phyloP scores from a whole-genome alignment of 805 yeast genomes.

The Saturnispora diversa region DNA sequence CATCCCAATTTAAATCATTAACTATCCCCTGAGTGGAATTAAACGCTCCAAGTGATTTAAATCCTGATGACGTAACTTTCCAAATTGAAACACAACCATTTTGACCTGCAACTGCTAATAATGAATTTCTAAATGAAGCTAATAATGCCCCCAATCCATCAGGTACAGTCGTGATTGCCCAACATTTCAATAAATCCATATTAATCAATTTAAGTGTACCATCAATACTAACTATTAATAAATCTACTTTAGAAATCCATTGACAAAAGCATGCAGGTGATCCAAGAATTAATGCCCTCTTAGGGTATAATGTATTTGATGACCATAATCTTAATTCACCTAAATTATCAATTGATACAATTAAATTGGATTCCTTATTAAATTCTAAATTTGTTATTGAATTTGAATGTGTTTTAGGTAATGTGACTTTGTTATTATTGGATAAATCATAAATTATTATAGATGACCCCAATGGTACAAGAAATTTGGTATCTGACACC shows the following conservation, averaged over 20 bases:
- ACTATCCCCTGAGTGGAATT: neutral
- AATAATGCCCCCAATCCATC: slow-evolving; percentile 6
- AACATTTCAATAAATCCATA: neutral
- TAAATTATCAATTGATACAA: slow-evolving; percentile 3
- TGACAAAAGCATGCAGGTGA: neutral
- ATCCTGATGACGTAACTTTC: neutral
- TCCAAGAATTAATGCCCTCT: neutral
- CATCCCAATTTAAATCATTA: slow-evolving; percentile 1
- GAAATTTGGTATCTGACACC: slow-evolving; percentile 63
- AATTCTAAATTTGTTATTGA: slow-evolving; percentile 2
- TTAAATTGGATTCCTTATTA: neutral
- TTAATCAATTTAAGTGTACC: slow-evolving; percentile 5
- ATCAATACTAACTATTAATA: slow-evolving; percentile 6
- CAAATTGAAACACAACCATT: slow-evolving; percentile 3
- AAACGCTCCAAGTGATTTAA: slow-evolving; percentile 4
- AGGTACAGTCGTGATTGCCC: slow-evolving; percentile 3
- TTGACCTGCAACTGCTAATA: slow-evolving; percentile 1
- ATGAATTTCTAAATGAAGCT: neutral
- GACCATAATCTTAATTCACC: slow-evolving; percentile 8
- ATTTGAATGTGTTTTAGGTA: slow-evolving; percentile 1
- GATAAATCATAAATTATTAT: slow-evolving; percentile 1
- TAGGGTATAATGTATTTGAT: neutral
- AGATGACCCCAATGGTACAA: slow-evolving; percentile 39
- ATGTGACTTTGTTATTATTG: neutral
- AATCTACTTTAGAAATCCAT: neutral